Conservation (phyloP, 352 stramenopile species). For the Phytophthora vignae region DNA sequence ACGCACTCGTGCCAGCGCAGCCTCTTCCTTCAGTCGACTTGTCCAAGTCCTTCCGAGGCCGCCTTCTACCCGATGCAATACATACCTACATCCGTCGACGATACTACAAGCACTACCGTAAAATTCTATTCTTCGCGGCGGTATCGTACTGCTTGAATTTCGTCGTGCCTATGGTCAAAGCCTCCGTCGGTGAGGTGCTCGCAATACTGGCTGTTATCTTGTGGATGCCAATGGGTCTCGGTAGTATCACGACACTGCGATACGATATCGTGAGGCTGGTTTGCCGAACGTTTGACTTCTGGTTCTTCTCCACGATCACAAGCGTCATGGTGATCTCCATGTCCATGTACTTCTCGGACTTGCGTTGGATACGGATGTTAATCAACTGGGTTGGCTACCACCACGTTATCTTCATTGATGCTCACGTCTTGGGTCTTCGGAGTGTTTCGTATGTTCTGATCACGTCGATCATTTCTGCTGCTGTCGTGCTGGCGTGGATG, state of each 20-base stretch:
- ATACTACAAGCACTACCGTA: slow-evolving; percentile 33
- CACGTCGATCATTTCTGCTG: background rate
- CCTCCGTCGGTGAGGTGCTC: slow-evolving; percentile 13
- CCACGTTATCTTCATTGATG: slow-evolving; percentile 43
- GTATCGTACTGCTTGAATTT: slow-evolving; percentile 32
- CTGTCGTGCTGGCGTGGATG: background rate
- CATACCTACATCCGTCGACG: slow-evolving; percentile 22
- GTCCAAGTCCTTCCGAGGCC: slow-evolving; percentile 45
- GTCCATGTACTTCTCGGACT: slow-evolving; percentile 5
- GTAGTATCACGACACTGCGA: slow-evolving; percentile 37
- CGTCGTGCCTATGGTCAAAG: slow-evolving; percentile 29
- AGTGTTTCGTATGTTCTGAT: too few species aligned
- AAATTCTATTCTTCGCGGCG: slow-evolving; percentile 27
- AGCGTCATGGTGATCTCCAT: slow-evolving; percentile 35
- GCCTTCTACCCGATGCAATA: slow-evolving; percentile 26
- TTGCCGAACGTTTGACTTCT: slow-evolving; percentile 50
- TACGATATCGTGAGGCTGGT: slow-evolving; percentile 49
- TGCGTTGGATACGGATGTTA: slow-evolving; percentile 25
- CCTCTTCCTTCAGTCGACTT: slow-evolving; percentile 43
- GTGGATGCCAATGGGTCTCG: slow-evolving; percentile 34
- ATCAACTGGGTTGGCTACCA: slow-evolving; percentile 45
- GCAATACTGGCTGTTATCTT: slow-evolving; percentile 29
- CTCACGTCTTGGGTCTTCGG: slow-evolving; percentile 10
- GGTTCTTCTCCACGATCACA: slow-evolving; percentile 47
- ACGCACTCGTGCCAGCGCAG: slow-evolving; percentile 37